These are phyloP conservation scores for Podospora conica DNA, from an alignment of 495 filamentous ascomycete species.

Conservation along the genomic window DNA sequence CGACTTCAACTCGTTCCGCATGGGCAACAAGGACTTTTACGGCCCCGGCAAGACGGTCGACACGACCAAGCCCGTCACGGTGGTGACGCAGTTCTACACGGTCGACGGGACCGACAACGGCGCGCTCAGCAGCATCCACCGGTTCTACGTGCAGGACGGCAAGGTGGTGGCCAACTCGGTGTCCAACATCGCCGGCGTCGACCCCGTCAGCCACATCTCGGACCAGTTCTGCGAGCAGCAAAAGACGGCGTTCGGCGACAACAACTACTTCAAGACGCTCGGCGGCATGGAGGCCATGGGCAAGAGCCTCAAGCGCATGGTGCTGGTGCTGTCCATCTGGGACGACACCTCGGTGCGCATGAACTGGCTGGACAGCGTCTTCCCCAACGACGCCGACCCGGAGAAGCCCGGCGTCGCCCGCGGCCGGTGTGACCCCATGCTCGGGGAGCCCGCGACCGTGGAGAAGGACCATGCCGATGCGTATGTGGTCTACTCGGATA, in stretches of 20 bases:
- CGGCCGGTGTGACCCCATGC: slow-evolving; percentile 52
- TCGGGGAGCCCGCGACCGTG: slow-evolving; percentile 48
- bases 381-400: slow-evolving; percentile 46
- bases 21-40: slow-evolving; percentile 55
- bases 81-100: slow-evolving; percentile 67
- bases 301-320: slow-evolving; percentile 54
- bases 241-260: slow-evolving; percentile 56
- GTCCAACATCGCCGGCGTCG: slow-evolving; percentile 43
- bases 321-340: slow-evolving; percentile 64
- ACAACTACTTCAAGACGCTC: slow-evolving; percentile 43
- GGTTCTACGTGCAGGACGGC: slow-evolving; percentile 61
- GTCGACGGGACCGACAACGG: slow-evolving; percentile 49
- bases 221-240: slow-evolving; percentile 52
- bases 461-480: slow-evolving; percentile 45
- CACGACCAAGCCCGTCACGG: slow-evolving; percentile 55
- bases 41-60: slow-evolving; percentile 51
- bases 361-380: slow-evolving; percentile 67
- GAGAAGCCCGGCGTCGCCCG: slow-evolving; percentile 53
- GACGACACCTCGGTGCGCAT: slow-evolving; percentile 61
- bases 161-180: slow-evolving; percentile 46
- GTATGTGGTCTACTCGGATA: slow-evolving; percentile 59
- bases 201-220: slow-evolving; percentile 51
- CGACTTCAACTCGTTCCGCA: slow-evolving; percentile 64
- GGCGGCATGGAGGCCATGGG: slow-evolving; percentile 57
- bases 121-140: slow-evolving; percentile 52